Evolutionary conservation across 352 stramenopile genomes (phyloP).

Genomic region (Globisporangium radiosum): DNA sequence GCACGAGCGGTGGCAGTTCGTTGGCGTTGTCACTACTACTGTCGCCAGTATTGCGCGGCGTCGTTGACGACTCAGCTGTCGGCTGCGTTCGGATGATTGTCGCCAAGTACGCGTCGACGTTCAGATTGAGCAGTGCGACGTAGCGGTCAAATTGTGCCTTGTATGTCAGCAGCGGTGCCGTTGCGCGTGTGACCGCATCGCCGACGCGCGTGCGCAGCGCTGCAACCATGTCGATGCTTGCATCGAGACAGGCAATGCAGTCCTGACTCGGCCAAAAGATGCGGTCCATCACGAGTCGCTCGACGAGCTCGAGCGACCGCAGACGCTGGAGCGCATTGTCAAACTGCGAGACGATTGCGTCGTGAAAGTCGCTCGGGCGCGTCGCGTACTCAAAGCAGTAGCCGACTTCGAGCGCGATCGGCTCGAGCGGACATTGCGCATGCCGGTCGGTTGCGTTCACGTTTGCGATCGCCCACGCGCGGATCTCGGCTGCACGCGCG

Average conservation of each 20-base stretch:
- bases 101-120: slow-evolving; percentile 80
- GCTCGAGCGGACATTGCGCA: slow-evolving; percentile 48
- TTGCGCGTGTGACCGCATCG: slow-evolving; percentile 32
- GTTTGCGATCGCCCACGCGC: slow-evolving; percentile 54
- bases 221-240: slow-evolving; percentile 51
- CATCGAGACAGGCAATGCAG: slow-evolving; percentile 80
- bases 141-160: slow-evolving; percentile 78
- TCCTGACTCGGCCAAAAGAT: slow-evolving; percentile 94
- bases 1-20: slow-evolving; percentile 39
- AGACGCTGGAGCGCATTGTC: slow-evolving; percentile 73
- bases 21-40: slow-evolving; percentile 13
- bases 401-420: slow-evolving; percentile 32
- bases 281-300: slow-evolving; percentile 91
- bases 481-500: slow-evolving; percentile 45
- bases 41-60: slow-evolving; percentile 17
- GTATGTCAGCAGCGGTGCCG: slow-evolving; percentile 69
- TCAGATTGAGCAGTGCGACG: slow-evolving; percentile 86
- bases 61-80: slow-evolving; percentile 9
- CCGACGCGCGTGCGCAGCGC: slow-evolving; percentile 46
- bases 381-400: slow-evolving; percentile 81
- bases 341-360: slow-evolving; percentile 68
- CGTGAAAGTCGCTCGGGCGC: slow-evolving; percentile 53
- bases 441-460: slow-evolving; percentile 29
- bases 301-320: slow-evolving; percentile 85
- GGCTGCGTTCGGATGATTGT: slow-evolving; percentile 49